Evolutionary conservation across 805 yeast species (phyloP).

Genomic region (Yarrowia osloensis): DNA sequence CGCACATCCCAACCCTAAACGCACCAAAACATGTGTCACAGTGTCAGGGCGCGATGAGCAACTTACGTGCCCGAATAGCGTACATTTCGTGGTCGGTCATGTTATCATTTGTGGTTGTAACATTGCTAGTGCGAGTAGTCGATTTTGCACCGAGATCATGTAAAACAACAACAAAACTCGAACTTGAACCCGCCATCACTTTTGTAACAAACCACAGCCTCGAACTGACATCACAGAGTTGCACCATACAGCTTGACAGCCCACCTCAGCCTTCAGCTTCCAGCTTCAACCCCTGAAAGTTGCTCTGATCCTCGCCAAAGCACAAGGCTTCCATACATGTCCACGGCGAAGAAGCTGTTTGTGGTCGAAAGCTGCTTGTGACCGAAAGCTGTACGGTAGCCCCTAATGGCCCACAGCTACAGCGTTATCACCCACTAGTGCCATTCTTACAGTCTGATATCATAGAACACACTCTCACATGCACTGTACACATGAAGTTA

Average conservation of each 20-base stretch:
- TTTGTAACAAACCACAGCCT: no score
- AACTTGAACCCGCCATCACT: no score
- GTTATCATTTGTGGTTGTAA: no score
- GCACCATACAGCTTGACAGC: no score
- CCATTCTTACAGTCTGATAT: not conserved
- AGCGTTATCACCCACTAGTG: not conserved
- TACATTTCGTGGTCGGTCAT: not conserved
- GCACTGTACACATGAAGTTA: not conserved
- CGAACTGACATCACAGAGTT: no score
- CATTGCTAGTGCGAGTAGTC: no score
- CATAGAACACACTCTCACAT: not conserved
- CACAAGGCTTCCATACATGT: not conserved
- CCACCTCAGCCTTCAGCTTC: no score
- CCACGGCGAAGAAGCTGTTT: not conserved
- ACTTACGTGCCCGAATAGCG: not conserved
- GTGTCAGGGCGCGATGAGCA: constrained; percentile 20
- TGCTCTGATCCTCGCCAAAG: not conserved
- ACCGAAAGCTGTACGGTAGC: no score
- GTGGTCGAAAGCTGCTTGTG: no score
- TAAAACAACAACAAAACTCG: no score
- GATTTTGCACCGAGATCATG: no score
- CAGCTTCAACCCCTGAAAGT: not conserved
- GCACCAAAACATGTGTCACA: constrained; percentile 20
- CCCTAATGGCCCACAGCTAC: not conserved
- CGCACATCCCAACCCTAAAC: not conserved